Evolutionary conservation across 169 alveolate species (phyloP), one percentile per base, ranked within the genome.

Genomic region (Amoebophrya sp.): DNA sequence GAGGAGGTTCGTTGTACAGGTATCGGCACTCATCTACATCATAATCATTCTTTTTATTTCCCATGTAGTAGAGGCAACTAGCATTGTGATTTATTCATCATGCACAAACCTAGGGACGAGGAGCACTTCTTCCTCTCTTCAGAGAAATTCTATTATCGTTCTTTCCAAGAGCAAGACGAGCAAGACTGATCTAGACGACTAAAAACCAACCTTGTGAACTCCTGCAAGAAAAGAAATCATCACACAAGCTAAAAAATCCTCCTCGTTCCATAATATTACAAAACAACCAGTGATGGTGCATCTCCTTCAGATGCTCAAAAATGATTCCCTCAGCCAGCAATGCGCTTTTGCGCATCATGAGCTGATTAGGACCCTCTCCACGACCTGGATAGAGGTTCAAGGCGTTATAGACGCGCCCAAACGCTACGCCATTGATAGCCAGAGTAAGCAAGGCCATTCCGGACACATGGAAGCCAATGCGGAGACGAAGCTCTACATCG

Each of bases 381-480:
- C n/a, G n/a, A 0, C 2, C 2, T 18, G 83, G 83, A 36, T 65
- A 65, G 83, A 65, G 2, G 33, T 26, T 65, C 83, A 65, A 18
- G 2, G 0, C 1, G 33, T 65, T 36, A 36, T 65, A 65, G 36
- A 65, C 2, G 3, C n/a, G 18, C 26, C 83, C 83, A 36, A 65
- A 65, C 36, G n/a, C 10, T 10, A 26, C 33, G 33, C 36, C 83
- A 36, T 65, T 65, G 83, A 65, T 65, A 6, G 33, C 3, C 83
- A 65, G 33, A 6, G 83, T 65, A 36, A 65, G 83, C 2, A 65
- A 36, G 39, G 83, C 83, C 38, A 65, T 65, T 6, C 83, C 83
- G 83, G 33, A 6, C 83, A 65, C 83, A 36, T 65, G 83, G 83
- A 65, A 65, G 39, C 83, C 83, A 36, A 65, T 65, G 36, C 83